Conservation (phyloP, 345 rosid species). For the Nephelium lappaceum region DNA sequence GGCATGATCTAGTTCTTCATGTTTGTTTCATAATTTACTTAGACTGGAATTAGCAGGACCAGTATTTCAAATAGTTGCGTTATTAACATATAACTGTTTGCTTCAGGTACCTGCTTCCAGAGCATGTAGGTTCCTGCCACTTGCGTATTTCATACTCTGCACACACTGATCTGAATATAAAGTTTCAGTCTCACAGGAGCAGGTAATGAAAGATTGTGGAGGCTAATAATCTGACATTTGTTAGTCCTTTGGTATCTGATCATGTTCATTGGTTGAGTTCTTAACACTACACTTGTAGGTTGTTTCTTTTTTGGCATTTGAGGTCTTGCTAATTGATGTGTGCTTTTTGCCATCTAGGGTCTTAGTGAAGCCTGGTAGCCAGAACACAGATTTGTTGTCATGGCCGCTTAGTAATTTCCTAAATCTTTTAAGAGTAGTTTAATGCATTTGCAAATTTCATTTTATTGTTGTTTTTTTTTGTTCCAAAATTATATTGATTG, state of each 20-base stretch:
- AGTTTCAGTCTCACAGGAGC: slow-evolving; percentile 99
- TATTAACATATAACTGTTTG: slow-evolving; percentile 17
- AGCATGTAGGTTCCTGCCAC: slow-evolving; percentile 68
- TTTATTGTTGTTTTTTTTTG: slow-evolving; percentile 12
- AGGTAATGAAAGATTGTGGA: slow-evolving; percentile 49
- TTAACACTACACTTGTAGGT: not conserved
- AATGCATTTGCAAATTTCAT: slow-evolving; percentile 19
- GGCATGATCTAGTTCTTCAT: slow-evolving; percentile 32
- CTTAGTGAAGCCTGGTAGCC: slow-evolving; percentile 58
- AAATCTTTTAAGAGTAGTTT: slow-evolving; percentile 38
- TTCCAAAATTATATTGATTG: slow-evolving; percentile 7
- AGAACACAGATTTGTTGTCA: slow-evolving; percentile 48
- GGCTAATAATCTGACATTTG: not conserved
- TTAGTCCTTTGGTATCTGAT: slow-evolving; percentile 15
- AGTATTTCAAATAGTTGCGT: not conserved
- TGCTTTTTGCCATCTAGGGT: slow-evolving; percentile 54
- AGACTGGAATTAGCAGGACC: not conserved
- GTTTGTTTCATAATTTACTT: not conserved
- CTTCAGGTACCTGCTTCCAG: slow-evolving; percentile 88
- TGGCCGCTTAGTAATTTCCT: slow-evolving; percentile 55
- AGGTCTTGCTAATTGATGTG: slow-evolving; percentile 39
- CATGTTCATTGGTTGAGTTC: slow-evolving; percentile 18
- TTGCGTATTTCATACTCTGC: slow-evolving; percentile 95
- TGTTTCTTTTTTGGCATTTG: slow-evolving; percentile 21
- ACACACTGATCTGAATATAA: slow-evolving; percentile 93